phyloP scores from a whole-genome alignment of 2,329 filamentous ascomycete genomes.

The Cladosporium sp. region DNA sequence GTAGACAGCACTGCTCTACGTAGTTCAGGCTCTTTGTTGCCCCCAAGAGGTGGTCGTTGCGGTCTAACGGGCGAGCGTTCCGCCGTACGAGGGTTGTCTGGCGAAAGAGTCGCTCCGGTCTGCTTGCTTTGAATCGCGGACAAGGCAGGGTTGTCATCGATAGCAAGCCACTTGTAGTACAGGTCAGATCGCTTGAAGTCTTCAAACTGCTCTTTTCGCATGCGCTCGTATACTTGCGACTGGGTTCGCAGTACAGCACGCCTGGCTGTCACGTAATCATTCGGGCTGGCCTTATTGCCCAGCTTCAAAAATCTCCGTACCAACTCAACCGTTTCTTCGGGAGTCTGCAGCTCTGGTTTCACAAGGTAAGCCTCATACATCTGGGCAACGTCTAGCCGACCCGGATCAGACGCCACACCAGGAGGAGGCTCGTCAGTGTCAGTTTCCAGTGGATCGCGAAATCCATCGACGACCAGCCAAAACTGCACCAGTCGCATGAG shows the following conservation, averaged over 20 bases:
- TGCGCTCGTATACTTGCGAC: constrained; percentile 73
- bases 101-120: constrained; percentile 13
- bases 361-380: constrained; percentile 87
- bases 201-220: constrained; percentile 74
- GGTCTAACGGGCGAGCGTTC: constrained; percentile 17
- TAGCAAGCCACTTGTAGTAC: constrained; percentile 91
- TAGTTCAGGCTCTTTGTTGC: constrained; percentile 41
- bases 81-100: constrained; percentile 13
- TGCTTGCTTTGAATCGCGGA: constrained; percentile 19
- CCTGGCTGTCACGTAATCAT: constrained; percentile 77
- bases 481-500: constrained; percentile 91
- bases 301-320: constrained; percentile 74
- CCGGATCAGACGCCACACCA: constrained; percentile 58
- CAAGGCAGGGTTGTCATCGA: constrained; percentile 57
- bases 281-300: constrained; percentile 66
- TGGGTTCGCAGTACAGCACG: constrained; percentile 77
- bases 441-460: constrained; percentile 88
- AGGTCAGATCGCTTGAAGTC: constrained; percentile 88
- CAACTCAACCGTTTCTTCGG: constrained; percentile 59
- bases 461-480: constrained; percentile 95
- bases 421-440: constrained; percentile 61
- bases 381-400: constrained; percentile 80
- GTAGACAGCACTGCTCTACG: constrained; percentile 56
- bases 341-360: constrained; percentile 72
- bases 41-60: constrained; percentile 20